Base-by-base conservation (phyloP, 768 basidiomycete genomes). In the Boletus reticulatus region DNA sequence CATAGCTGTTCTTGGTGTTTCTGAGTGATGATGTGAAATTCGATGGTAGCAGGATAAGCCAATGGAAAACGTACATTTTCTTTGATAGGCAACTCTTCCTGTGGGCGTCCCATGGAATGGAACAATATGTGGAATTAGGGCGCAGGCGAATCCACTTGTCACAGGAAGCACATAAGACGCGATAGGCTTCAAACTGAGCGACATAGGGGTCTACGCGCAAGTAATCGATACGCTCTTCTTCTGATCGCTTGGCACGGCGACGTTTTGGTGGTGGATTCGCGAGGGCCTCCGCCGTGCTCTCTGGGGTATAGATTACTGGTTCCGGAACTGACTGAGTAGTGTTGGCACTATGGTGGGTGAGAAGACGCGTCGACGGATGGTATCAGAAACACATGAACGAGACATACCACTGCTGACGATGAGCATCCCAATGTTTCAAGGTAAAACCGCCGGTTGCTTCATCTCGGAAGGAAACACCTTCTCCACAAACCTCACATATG, bases 71-170 rank as follows among this genome's bases (percentile, higher is more conserved):
- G 57, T 66, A 87, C 88, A 83, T 80, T 69, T 88, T 88, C 75
- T 88, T 90, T 2, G 87, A 84, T 44, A 92, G 72, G 71, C 89
- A 91, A 66, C 87, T 88, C 74, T 89, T 91, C 41, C 89, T 76
- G 65, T 92, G 89, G 4, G 89, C 89, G 66, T 91, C 88, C 89
- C 89, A 92, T 0, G 89, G 89, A 51, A 92, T 91, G n/a, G 84
- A 87, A 64, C 89, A 92, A 63, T 90, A 92, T 0, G 89, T 91
- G 51, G 89, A 91, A 68, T 92, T 92, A 43, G 89, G 88, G 9
- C 89, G 80, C n/a, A 92, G 76, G 16, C 90, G 80, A 59, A 92
- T 90, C 89, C 89, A 92, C 67, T 89, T 91, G 69, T 90, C 85
- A 72, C 89, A 92, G 6, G 80, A 83, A 44, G 84, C 86, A 69